phyloP scores from a whole-genome alignment of 164 flowering plant species.

The Kalanchoe fedtschenkoi region DNA sequence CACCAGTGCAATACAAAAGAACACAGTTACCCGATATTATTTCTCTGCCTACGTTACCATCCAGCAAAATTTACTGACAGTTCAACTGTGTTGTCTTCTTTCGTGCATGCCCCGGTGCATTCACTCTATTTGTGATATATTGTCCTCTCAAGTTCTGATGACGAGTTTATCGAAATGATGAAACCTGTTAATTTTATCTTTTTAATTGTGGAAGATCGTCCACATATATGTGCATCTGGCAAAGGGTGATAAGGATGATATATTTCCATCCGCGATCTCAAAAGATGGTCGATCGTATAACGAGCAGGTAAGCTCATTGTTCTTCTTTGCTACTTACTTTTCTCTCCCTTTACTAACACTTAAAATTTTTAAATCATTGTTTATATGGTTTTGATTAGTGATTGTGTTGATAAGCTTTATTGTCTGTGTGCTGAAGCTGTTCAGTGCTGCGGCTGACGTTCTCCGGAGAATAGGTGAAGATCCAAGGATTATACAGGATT shows the following conservation, averaged over 20 bases:
- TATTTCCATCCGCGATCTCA: slow-evolving; percentile 85
- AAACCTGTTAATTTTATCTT: slow-evolving; percentile 4
- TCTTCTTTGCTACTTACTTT: background rate
- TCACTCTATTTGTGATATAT: background rate
- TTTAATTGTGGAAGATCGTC: slow-evolving; percentile 54
- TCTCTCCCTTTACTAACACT: background rate
- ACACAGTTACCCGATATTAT: background rate
- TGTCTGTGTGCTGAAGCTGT: slow-evolving; percentile 42
- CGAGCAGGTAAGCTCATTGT: slow-evolving; percentile 70
- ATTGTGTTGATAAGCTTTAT: background rate
- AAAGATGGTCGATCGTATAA: slow-evolving; percentile 96
- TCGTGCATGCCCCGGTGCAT: too few species aligned
- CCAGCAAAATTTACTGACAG: background rate
- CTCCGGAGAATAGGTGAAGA: slow-evolving; percentile 75
- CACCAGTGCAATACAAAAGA: background rate
- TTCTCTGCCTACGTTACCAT: background rate
- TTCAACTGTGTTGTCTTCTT: background rate
- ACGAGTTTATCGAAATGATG: background rate
- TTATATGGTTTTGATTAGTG: background rate
- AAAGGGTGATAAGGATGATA: slow-evolving; percentile 65
- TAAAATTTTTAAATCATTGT: background rate
- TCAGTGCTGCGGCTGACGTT: slow-evolving; percentile 79
- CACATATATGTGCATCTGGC: slow-evolving; percentile 85
- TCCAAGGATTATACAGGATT: slow-evolving; percentile 63
- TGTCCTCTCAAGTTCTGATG: background rate